Conservation (phyloP, 305 asterid genomes). For the Fraxinus ornus region DNA sequence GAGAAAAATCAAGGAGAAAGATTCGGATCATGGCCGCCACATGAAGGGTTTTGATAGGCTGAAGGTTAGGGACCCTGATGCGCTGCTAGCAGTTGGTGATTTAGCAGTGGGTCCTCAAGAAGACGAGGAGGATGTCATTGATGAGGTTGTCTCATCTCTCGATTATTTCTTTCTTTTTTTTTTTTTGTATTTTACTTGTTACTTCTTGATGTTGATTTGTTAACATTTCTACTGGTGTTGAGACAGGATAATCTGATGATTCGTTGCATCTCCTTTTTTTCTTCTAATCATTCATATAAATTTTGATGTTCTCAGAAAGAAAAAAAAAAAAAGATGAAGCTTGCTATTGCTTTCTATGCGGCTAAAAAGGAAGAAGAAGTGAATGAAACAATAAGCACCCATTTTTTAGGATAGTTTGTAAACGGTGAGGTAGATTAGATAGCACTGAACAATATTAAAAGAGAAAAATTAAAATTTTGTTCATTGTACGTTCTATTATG, state of each 20-base stretch:
- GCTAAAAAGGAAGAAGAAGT: neutral
- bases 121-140: conserved; percentile 40
- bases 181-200: neutral
- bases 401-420: neutral
- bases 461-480: neutral
- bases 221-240: neutral
- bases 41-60: conserved; percentile 79
- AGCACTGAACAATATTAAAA: neutral
- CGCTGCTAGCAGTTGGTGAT: conserved; percentile 36
- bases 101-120: conserved; percentile 35
- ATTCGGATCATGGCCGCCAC: conserved; percentile 85
- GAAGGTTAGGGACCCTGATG: conserved; percentile 57
- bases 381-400: neutral
- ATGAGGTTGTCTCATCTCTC: conserved; percentile 46
- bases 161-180: neutral
- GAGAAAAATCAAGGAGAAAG: conserved; percentile 96
- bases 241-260: neutral
- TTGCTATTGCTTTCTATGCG: neutral
- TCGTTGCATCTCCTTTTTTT: neutral
- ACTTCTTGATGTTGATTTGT: neutral
- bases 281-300: neutral
- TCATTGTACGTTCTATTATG: neutral
- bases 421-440: neutral
- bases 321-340: neutral
- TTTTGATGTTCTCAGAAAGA: neutral